Base-by-base conservation (phyloP, 2,329 filamentous ascomycete species). In the Diaporthe ampelina region DNA sequence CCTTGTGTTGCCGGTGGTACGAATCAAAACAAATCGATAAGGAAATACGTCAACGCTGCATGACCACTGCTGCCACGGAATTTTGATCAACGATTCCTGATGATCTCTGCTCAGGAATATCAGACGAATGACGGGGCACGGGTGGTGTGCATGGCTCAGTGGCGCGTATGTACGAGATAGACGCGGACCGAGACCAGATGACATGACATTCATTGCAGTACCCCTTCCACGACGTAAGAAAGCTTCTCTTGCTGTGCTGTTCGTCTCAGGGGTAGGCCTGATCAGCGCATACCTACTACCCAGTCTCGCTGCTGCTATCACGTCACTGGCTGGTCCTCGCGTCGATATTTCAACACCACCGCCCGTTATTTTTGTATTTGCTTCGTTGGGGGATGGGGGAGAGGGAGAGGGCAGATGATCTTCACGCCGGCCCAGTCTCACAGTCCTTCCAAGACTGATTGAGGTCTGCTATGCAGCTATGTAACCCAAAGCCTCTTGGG, bases 121-220 rank as follows among this genome's bases (percentile, higher is more conserved):
- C 54, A 70, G 54, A 70, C 13, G 43, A 37, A 37, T 56, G n/a
- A 21, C 68, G n/a, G 57, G 7, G 11, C 57, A 59, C n/a, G 32
- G 21, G 29, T 57, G 45, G 45, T 56, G 15, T 56, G 26, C 54
- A 29, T 43, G 48, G 50, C 65, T 69, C 35, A 19, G 9, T 40
- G 50, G 35, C 65, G 37, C 35, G 58, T 37, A 37, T 8, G 35
- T 45, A 70, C 15, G 50, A 48, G 68, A 50, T 70, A 58, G 69
- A 59, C 56, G 57, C 69, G 57, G 56, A 59, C 43, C 19, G 50
- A 70, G 56, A 57, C 54, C 54, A 71, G 69, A 71, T 57, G 69
- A 71, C 50, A 61, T 21, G 52, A 35, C 43, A 40, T n/a, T 54
- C 43, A 59, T 70, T 70, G 54, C 68, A 70, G 68, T 50, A 50